A percentile compares a stretch with the other conserved stretches of the same genome.
Conservation (phyloP, 169 alveolate genomes). For the Perkinsus chesapeaki region DNA sequence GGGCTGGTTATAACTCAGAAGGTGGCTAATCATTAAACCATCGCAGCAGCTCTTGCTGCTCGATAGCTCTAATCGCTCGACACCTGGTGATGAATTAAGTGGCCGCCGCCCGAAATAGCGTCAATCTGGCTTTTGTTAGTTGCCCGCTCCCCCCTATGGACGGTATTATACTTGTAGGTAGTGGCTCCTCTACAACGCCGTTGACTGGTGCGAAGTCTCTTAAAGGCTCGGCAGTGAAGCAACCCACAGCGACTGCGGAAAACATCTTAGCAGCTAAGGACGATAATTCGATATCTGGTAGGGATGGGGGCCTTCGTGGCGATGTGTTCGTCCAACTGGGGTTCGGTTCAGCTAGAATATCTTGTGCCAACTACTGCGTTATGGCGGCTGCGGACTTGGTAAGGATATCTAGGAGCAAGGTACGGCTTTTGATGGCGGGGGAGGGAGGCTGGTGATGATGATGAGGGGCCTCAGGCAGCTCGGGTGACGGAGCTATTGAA, state of each 20-base stretch:
- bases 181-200: background rate
- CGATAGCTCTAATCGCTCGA: too few species aligned
- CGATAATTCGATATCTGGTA: background rate
- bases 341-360: background rate
- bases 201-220: background rate
- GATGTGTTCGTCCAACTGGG: background rate
- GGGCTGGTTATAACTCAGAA: too few species aligned
- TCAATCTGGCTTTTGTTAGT: too few species aligned
- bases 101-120: too few species aligned
- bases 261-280: background rate
- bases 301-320: background rate
- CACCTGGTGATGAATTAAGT: too few species aligned
- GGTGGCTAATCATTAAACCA: too few species aligned
- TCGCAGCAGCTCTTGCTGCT: too few species aligned
- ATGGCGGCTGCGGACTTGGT: background rate
- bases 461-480: background rate
- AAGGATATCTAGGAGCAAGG: background rate
- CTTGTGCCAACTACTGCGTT: background rate
- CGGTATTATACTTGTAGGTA: too few species aligned
- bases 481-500: conserved; percentile 35
- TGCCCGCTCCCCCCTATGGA: too few species aligned
- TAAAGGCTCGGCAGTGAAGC: background rate
- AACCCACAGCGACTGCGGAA: background rate
- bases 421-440: background rate
- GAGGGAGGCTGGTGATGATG: background rate